phyloP scores from a whole-genome alignment of 768 basidiomycete genomes.

The Russula emetica region DNA sequence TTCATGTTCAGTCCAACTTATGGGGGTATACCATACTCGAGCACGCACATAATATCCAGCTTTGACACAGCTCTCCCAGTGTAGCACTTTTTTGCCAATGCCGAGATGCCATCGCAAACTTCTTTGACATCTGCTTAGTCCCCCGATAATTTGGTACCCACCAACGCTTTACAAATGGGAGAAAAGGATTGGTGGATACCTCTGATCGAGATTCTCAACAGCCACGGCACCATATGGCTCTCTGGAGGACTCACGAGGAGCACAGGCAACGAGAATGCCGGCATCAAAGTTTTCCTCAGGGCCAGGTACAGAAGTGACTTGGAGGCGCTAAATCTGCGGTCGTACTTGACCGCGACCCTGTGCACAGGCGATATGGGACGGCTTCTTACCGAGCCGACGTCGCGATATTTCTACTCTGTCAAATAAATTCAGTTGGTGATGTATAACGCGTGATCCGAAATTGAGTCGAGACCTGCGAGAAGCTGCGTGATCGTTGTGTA shows the following conservation, averaged over 20 bases:
- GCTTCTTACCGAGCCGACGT: slow-evolving; percentile 62
- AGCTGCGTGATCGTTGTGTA: slow-evolving; percentile 55
- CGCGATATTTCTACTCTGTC: slow-evolving; percentile 31
- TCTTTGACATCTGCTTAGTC: slow-evolving; percentile 42
- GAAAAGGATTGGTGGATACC: slow-evolving; percentile 58
- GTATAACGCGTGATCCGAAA: slow-evolving; percentile 34
- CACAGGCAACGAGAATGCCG: slow-evolving; percentile 70
- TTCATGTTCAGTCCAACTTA: background rate
- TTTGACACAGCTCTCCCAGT: slow-evolving; percentile 88
- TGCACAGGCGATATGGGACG: slow-evolving; percentile 67
- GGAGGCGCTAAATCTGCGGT: background rate
- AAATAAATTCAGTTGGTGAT: background rate
- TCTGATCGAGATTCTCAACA: slow-evolving; percentile 58
- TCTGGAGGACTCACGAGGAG: slow-evolving; percentile 37
- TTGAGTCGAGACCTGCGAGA: slow-evolving; percentile 49
- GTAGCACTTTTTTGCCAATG: slow-evolving; percentile 61
- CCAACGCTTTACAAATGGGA: slow-evolving; percentile 40
- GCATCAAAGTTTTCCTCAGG: background rate
- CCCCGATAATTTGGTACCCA: slow-evolving; percentile 34
- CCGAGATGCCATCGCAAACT: slow-evolving; percentile 65
- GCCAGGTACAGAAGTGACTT: no score
- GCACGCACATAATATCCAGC: slow-evolving; percentile 72
- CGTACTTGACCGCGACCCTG: slow-evolving; percentile 79
- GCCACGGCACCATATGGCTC: slow-evolving; percentile 50
- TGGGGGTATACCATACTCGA: background rate